These are phyloP conservation scores for Aspergillus thermomutatus DNA, from an alignment of 2,329 filamentous ascomycete species.

Conservation along the genomic window DNA sequence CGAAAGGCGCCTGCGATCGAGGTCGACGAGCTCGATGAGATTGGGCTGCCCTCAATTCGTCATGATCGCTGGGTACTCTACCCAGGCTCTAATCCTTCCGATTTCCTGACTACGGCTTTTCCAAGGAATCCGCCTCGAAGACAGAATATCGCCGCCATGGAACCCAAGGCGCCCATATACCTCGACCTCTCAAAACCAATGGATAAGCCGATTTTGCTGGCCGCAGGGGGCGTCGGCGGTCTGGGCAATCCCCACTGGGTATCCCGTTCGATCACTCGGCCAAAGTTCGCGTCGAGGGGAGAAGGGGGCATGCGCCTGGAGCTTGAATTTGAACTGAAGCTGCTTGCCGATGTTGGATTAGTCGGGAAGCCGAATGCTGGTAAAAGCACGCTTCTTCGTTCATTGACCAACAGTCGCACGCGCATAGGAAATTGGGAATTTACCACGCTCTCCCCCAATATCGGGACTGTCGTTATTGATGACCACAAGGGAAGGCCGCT, in stretches of 20 bases:
- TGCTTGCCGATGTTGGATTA: constrained; percentile 90
- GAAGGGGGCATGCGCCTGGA: constrained; percentile 74
- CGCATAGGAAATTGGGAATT: constrained; percentile 95
- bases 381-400: constrained; percentile 86
- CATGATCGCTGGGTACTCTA: constrained; percentile 82
- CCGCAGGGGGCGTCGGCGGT: constrained; percentile 83
- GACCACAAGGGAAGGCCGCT: constrained; percentile 73
- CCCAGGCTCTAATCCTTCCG: constrained; percentile 73
- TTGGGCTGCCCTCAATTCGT: constrained; percentile 40
- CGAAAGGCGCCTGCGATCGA: constrained; percentile 42
- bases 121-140: constrained; percentile 55
- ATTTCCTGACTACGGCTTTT: constrained; percentile 59
- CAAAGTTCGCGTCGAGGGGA: constrained; percentile 85
- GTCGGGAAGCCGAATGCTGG: constrained; percentile 95
- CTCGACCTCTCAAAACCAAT: constrained; percentile 74
- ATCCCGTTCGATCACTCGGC: constrained; percentile 68
- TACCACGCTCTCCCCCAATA: constrained; percentile 90
- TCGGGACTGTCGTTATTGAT: constrained; percentile 92
- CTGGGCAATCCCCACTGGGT: constrained; percentile 92
- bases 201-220: constrained; percentile 77
- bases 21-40: constrained; percentile 40
- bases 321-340: constrained; percentile 85
- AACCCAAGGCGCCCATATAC: constrained; percentile 69
- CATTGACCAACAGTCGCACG: constrained; percentile 82
- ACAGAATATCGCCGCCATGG: constrained; percentile 59